These are phyloP conservation scores for Saussurea involucrata DNA, from an alignment of 129 eudicot genomes.

Conservation along the genomic window DNA sequence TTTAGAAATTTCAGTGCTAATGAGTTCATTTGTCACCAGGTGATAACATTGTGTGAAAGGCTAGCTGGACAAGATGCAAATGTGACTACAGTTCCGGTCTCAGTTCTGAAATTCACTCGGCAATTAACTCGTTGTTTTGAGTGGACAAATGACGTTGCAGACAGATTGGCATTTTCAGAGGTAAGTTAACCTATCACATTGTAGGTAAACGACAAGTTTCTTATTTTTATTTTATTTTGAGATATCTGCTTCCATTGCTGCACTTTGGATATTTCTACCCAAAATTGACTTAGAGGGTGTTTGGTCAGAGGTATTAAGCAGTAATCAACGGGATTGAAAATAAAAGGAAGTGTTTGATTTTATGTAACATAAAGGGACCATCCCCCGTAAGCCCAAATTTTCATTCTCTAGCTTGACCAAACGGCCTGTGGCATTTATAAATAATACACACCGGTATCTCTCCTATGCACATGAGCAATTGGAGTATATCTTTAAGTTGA, in stretches of 20 bases:
- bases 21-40: slow-evolving; percentile 34
- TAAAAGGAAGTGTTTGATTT: too few relatives aligned
- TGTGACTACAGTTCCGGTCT: slow-evolving; percentile 95
- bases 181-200: slow-evolving; percentile 25
- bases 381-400: too few relatives aligned
- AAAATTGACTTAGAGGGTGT: neutral
- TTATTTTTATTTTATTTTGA: neutral
- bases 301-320: too few relatives aligned
- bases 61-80: slow-evolving; percentile 99
- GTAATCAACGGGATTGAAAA: too few relatives aligned
- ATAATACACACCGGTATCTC: neutral
- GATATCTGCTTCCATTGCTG: neutral
- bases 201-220: neutral
- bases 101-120: slow-evolving; percentile 80
- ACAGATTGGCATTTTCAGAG: slow-evolving; percentile 97
- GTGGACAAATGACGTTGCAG: slow-evolving; percentile 98
- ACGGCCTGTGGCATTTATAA: neutral
- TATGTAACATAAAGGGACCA: too few relatives aligned
- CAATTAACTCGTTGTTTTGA: slow-evolving; percentile 95
- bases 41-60: slow-evolving; percentile 94
- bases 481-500: neutral
- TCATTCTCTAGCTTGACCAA: too few relatives aligned
- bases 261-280: neutral
- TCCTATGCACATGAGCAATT: neutral
- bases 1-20: slow-evolving; percentile 1